Evolutionary conservation across 805 yeast genomes (phyloP), one percentile per base, ranked within the genome.

Genomic region (Ogataea neopini): DNA sequence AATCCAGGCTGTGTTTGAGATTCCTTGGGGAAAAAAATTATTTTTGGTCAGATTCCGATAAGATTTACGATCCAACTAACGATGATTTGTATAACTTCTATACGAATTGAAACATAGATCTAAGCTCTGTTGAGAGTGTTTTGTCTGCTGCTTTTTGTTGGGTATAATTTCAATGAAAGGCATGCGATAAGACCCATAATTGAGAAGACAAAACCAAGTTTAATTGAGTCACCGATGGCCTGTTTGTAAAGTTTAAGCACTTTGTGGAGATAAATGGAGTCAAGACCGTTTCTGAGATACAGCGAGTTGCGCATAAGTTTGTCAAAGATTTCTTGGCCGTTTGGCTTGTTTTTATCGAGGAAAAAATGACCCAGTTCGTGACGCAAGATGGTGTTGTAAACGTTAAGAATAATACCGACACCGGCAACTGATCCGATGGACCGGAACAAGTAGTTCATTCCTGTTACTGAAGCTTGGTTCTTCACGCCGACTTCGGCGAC

Each of bases 391-490:
- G 60, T 61, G 40, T 70, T 71, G 53, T 69, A 74, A 1, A 67
- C 48, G 13, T 69, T 67, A 32, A 75, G 57, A 2, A 73, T 61
- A 4, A 73, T 57, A 4, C 79, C 76, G 2, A 74, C 75, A 41
- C 80, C 80, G 7, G 71, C 50, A 10, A 73, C 76, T 40, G 71
- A 70, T 15, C 80, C 81, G 43, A 74, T 61, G 3, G 81, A 75
- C 52, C 80, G 66, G 66, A 77, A 75, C 43, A 76, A 57, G 50
- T 76, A 75, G 55, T 72, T 75, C 63, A 75, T 68, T 36, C 80
- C 79, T 0, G 77, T 74, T 42, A 74, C 72, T 2, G 75, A 64
- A 11, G 78, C 79, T 57, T 75, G 81, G 47, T 71, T 68, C 22
- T 72, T 67, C 44, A 65, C 60, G 5, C 76, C 76, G 25, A 74